These are phyloP conservation scores for Populus hybrid DNA, from an alignment of 441 rosid genomes.

Conservation along the genomic window DNA sequence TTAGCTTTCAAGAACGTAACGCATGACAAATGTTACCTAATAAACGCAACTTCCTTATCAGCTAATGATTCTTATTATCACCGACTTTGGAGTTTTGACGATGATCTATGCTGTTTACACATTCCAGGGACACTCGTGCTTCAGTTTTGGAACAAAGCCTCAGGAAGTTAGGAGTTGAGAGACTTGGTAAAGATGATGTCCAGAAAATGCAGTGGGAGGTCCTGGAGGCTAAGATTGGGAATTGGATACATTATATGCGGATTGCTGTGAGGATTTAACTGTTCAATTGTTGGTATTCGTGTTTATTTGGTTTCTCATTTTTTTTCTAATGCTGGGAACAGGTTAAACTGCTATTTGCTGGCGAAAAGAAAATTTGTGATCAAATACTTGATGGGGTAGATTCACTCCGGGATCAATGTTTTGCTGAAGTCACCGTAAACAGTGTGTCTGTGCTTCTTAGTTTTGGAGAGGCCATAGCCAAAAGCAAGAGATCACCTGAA, in stretches of 20 bases:
- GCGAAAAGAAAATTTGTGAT: slow-evolving; percentile 84
- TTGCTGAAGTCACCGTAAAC: slow-evolving; percentile 78
- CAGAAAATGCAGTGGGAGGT: slow-evolving; percentile 99
- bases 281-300: not conserved
- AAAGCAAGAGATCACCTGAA: slow-evolving; percentile 94
- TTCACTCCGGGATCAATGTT: slow-evolving; percentile 76
- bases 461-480: slow-evolving; percentile 91
- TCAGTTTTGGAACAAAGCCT: slow-evolving; percentile 89
- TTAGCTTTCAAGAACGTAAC: not conserved
- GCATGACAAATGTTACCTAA: not conserved
- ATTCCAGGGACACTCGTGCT: slow-evolving; percentile 80
- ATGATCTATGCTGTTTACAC: slow-evolving; percentile 8
- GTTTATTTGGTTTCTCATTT: not conserved
- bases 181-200: slow-evolving; percentile 90
- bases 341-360: slow-evolving; percentile 83
- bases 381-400: slow-evolving; percentile 71
- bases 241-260: slow-evolving; percentile 96
- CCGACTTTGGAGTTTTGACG: not conserved
- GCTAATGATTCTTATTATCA: not conserved
- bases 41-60: not conserved
- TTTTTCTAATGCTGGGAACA: slow-evolving; percentile 35
- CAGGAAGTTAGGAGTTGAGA: slow-evolving; percentile 83
- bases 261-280: slow-evolving; percentile 57
- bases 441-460: slow-evolving; percentile 76
- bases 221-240: slow-evolving; percentile 94